phyloP scores from a whole-genome alignment of 352 stramenopile species.

The Phytophthora agathidicida region DNA sequence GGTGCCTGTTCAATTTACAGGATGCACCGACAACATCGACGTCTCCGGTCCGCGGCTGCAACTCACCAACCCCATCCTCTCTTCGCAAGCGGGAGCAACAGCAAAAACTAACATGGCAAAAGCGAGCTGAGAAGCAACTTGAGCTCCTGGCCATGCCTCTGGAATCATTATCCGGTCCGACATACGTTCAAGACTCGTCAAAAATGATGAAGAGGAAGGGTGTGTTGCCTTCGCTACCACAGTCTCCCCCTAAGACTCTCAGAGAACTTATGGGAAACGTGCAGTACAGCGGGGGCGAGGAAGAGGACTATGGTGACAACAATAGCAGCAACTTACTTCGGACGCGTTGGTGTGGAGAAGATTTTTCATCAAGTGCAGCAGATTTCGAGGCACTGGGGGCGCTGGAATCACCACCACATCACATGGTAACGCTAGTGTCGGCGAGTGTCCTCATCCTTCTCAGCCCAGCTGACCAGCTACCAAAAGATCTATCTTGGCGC shows the following conservation, averaged over 20 bases:
- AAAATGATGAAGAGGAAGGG: conserved; percentile 80
- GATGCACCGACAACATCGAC: background rate
- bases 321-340: conserved; percentile 19
- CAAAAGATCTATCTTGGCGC: conserved; percentile 72
- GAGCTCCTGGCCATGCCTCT: conserved; percentile 73
- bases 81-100: conserved; percentile 26
- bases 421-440: conserved; percentile 65
- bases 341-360: conserved; percentile 40
- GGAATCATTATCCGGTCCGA: conserved; percentile 52
- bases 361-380: conserved; percentile 43
- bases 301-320: conserved; percentile 19
- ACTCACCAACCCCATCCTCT: conserved; percentile 16
- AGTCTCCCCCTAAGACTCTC: conserved; percentile 68
- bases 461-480: conserved; percentile 70
- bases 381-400: conserved; percentile 62
- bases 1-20: conserved; percentile 59
- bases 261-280: conserved; percentile 63
- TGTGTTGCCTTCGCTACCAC: conserved; percentile 58
- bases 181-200: conserved; percentile 74
- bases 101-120: conserved; percentile 53
- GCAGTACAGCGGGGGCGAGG: conserved; percentile 27
- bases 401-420: conserved; percentile 48
- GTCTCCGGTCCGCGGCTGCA: conserved; percentile 6
- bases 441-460: conserved; percentile 76
- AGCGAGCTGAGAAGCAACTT: conserved; percentile 70